phyloP scores from a whole-genome alignment of 805 yeast genomes.

The Lachancea fermentati region DNA sequence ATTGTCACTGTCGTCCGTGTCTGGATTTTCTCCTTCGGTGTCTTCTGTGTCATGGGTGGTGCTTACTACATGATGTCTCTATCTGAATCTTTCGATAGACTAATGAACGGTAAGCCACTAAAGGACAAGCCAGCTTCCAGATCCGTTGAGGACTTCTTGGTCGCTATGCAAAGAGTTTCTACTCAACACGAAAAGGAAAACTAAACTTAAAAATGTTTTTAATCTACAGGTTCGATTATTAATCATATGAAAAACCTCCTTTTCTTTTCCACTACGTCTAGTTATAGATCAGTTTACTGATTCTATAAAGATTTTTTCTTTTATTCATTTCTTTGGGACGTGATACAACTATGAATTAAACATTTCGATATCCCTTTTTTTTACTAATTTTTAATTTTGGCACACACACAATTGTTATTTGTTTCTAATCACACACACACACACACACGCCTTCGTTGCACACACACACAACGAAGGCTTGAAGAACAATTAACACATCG shows the following conservation, averaged over 20 bases:
- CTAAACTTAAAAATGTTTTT: conserved; percentile 30
- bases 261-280: conserved; percentile 7
- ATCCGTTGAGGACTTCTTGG: conserved; percentile 77
- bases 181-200: conserved; percentile 82
- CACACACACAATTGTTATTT: conserved; percentile 9
- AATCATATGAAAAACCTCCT: not conserved
- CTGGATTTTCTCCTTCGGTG: conserved; percentile 95
- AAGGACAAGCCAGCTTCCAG: conserved; percentile 54
- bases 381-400: conserved; percentile 16
- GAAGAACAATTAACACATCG: not conserved
- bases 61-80: conserved; percentile 89
- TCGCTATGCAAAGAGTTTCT: conserved; percentile 83
- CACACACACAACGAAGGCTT: not conserved
- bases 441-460: conserved; percentile 2
- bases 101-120: conserved; percentile 74
- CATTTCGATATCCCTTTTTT: conserved; percentile 19
- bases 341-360: conserved; percentile 12
- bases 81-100: conserved; percentile 72
- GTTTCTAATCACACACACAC: conserved; percentile 3
- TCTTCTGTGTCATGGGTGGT: conserved; percentile 95
- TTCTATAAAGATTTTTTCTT: conserved; percentile 4
- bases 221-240: not conserved
- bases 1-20: conserved; percentile 90
- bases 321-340: conserved; percentile 9
- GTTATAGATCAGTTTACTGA: not conserved